A percentile compares a stretch with the other conserved stretches of the same genome.
These are phyloP conservation scores for Pinus albicaulis DNA, from an alignment of 75 land plant genomes.

Conservation along the genomic window DNA sequence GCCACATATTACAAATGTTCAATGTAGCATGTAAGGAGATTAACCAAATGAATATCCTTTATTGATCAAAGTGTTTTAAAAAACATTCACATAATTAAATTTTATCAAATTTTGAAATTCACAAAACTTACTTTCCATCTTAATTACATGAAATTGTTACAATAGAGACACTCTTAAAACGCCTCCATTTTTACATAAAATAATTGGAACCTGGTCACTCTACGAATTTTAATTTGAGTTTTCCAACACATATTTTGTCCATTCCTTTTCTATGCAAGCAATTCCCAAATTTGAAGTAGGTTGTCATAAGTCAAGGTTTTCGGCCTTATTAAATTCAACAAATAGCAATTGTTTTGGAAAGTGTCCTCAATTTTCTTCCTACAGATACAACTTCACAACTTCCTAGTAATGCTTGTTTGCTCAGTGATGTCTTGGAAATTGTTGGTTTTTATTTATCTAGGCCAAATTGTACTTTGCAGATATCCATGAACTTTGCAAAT, in stretches of 20 bases:
- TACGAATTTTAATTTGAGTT: constrained; percentile 19
- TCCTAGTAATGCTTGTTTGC: constrained; percentile 79
- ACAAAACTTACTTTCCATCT: no score
- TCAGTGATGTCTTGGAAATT: constrained; percentile 72
- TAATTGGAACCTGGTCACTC: no score
- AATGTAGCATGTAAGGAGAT: no score
- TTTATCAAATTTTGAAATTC: no score
- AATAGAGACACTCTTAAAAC: no score
- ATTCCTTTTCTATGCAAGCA: constrained; percentile 72
- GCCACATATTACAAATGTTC: no score
- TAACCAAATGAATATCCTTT: no score
- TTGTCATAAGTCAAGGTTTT: constrained; percentile 42
- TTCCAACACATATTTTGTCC: constrained; percentile 71
- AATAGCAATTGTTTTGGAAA: constrained; percentile 48
- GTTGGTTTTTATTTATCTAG: constrained; percentile 47
- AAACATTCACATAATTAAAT: no score
- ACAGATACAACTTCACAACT: constrained; percentile 39
- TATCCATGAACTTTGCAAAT: constrained; percentile 62
- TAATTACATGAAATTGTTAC: no score
- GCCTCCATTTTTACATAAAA: no score
- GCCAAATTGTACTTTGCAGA: constrained; percentile 36
- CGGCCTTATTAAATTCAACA: constrained; percentile 60
- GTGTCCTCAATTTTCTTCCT: constrained; percentile 47
- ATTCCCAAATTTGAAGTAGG: constrained; percentile 72
- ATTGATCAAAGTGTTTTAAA: no score